Conservation (phyloP, 2,329 filamentous ascomycete species). For the Penicillium expansum region DNA sequence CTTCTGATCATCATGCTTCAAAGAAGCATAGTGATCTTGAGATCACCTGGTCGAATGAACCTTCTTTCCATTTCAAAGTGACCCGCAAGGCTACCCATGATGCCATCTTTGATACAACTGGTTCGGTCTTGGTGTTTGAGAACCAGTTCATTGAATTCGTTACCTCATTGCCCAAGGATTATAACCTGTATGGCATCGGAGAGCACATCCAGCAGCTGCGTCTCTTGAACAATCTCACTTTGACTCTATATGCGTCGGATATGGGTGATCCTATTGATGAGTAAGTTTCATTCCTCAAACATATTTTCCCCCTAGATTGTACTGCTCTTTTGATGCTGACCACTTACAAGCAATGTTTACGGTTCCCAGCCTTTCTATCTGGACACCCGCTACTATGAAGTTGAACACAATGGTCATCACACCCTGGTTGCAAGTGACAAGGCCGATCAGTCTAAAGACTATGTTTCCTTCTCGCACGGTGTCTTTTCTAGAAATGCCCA, state of each 20-base stretch:
- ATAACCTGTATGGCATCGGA: constrained; percentile 73
- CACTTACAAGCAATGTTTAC: constrained; percentile 60
- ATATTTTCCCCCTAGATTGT: not conserved
- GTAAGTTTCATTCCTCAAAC: constrained; percentile 23
- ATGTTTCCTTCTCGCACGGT: constrained; percentile 69
- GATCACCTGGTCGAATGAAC: constrained; percentile 57
- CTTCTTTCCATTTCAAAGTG: constrained; percentile 57
- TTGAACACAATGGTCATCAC: constrained; percentile 49
- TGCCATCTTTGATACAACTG: constrained; percentile 65
- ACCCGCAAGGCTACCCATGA: constrained; percentile 61
- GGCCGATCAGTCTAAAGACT: constrained; percentile 53
- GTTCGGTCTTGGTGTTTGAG: constrained; percentile 66
- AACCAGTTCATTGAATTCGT: constrained; percentile 75
- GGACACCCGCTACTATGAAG: constrained; percentile 71
- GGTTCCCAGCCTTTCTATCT: constrained; percentile 76
- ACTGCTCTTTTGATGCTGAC: not conserved
- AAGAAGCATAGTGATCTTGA: constrained; percentile 45
- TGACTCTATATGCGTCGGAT: constrained; percentile 68
- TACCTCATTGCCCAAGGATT: constrained; percentile 64
- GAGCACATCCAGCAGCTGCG: constrained; percentile 70
- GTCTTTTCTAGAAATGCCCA: constrained; percentile 76
- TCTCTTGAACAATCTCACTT: constrained; percentile 69
- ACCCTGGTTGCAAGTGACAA: constrained; percentile 55
- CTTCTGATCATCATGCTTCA: constrained; percentile 43
- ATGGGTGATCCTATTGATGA: constrained; percentile 55